A percentile compares a stretch with the other conserved stretches of the same genome.
These are phyloP conservation scores for Microdochium trichocladiopsis DNA, from an alignment of 2,329 filamentous ascomycete species.

Conservation along the genomic window DNA sequence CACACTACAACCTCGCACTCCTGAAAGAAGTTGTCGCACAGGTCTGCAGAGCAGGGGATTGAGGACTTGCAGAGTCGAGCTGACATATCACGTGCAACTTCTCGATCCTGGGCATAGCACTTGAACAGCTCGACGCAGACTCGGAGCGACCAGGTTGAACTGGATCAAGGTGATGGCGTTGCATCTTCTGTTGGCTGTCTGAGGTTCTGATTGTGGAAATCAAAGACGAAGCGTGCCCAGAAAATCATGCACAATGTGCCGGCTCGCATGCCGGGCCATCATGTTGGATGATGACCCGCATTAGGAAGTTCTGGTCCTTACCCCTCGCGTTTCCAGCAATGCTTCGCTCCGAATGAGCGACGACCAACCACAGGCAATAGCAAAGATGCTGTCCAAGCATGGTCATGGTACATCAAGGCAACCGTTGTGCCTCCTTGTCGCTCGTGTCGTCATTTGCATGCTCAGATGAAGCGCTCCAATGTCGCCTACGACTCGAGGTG, in stretches of 20 bases:
- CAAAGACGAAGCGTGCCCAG: neutral
- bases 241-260: neutral
- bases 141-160: neutral
- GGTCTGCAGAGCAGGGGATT: too few species aligned
- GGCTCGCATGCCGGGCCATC: neutral
- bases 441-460: too few species aligned
- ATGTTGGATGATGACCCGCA: neutral
- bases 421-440: too few species aligned
- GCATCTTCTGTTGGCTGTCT: neutral
- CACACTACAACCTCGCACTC: too few species aligned
- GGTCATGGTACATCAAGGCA: too few species aligned
- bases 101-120: too few species aligned
- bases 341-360: neutral
- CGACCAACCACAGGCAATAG: neutral
- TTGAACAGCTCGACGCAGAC: too few species aligned
- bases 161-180: neutral
- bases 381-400: neutral
- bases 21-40: too few species aligned
- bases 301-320: neutral
- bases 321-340: neutral
- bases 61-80: too few species aligned
- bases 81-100: too few species aligned
- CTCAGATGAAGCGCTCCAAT: too few species aligned
- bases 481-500: too few species aligned
- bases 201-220: neutral